Percentiles rank a stretch among this genome's conserved stretches.
Conservation (phyloP, 2,329 filamentous ascomycete genomes). For the Aspergillus aculeatus region DNA sequence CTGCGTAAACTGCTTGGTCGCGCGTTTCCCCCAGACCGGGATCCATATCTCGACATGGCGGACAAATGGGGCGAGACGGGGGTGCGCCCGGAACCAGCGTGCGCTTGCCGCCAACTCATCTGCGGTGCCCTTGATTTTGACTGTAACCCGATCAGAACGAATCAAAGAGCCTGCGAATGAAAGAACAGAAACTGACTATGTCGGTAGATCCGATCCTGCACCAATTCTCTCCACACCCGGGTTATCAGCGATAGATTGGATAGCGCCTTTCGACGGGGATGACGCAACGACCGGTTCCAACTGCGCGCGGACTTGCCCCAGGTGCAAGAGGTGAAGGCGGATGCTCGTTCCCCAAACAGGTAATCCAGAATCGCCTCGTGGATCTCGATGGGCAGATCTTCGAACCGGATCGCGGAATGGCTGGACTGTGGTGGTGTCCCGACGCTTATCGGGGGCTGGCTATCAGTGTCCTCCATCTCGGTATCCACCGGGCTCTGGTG, state of each 20-base stretch:
- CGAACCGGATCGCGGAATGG: slow-evolving; percentile 25
- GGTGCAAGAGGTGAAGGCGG: slow-evolving; percentile 58
- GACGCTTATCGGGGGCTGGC: slow-evolving; percentile 12
- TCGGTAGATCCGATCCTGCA: slow-evolving; percentile 71
- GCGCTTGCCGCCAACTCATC: slow-evolving; percentile 61
- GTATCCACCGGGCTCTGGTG: slow-evolving; percentile 24
- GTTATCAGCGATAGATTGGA: slow-evolving; percentile 63
- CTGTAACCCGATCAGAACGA: slow-evolving; percentile 22
- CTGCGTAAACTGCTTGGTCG: slow-evolving; percentile 47
- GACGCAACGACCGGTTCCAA: slow-evolving; percentile 65
- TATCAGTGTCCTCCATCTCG: slow-evolving; percentile 26
- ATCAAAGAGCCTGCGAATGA: not conserved
- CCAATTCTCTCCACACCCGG: slow-evolving; percentile 62
- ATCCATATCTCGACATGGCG: slow-evolving; percentile 77
- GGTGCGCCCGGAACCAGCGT: slow-evolving; percentile 58
- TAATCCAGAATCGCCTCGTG: slow-evolving; percentile 71
- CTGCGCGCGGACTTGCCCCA: slow-evolving; percentile 55
- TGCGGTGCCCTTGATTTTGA: slow-evolving; percentile 71
- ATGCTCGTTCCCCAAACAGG: slow-evolving; percentile 67
- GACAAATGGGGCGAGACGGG: slow-evolving; percentile 63
- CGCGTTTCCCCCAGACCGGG: slow-evolving; percentile 64
- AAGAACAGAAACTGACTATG: slow-evolving; percentile 48
- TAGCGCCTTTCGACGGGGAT: slow-evolving; percentile 65
- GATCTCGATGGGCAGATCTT: slow-evolving; percentile 64
- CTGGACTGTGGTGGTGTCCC: slow-evolving; percentile 10